Percentiles rank a stretch among this genome's conserved stretches.
Evolutionary conservation across 306 rosid species (phyloP).

Genomic region (Castanea sativa): DNA sequence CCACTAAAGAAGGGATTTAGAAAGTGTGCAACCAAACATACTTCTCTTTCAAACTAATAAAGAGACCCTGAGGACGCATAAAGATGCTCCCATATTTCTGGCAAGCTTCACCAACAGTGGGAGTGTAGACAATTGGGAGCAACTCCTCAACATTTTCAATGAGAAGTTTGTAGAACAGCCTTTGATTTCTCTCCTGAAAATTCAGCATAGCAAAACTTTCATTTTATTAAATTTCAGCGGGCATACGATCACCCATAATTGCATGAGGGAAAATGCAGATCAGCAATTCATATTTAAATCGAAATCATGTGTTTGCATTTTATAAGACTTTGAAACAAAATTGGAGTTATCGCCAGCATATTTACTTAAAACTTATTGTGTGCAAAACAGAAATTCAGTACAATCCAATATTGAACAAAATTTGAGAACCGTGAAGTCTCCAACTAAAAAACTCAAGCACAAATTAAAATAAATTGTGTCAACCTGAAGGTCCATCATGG

Average conservation of each 20-base stretch:
- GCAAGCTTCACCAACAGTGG: constrained; percentile 99
- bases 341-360: not conserved
- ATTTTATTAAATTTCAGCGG: constrained; percentile 9
- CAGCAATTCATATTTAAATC: not conserved
- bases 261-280: not conserved
- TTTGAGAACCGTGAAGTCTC: not conserved
- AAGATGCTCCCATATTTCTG: constrained; percentile 94
- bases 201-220: not conserved
- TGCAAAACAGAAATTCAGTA: not conserved
- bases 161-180: constrained; percentile 77
- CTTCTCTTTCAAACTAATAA: constrained; percentile 94
- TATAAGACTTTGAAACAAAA: not conserved
- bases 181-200: constrained; percentile 84
- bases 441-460: not conserved
- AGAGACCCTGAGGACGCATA: constrained; percentile 84
- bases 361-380: not conserved
- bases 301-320: not conserved
- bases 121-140: constrained; percentile 93
- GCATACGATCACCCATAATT: not conserved
- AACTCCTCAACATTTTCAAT: constrained; percentile 88
- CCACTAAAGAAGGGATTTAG: not conserved
- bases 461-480: not conserved
- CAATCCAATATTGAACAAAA: not conserved
- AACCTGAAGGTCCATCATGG: constrained; percentile 98
- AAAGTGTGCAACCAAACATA: constrained; percentile 34